Base-by-base conservation (phyloP, 495 filamentous ascomycete species). In the Lichina pygmaea region DNA sequence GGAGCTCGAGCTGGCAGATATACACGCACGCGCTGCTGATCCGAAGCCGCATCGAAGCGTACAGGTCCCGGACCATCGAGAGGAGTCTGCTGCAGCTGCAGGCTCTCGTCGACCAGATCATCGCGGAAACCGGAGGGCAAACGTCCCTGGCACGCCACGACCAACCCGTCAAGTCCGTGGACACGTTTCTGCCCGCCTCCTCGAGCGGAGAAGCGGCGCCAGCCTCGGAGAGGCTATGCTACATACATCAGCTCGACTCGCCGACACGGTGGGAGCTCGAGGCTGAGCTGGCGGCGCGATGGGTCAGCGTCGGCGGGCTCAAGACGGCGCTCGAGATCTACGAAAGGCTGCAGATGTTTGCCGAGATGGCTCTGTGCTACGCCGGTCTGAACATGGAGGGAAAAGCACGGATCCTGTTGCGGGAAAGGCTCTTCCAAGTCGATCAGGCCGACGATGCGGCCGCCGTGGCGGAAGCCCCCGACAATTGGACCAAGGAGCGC, bases 1-100 rank as follows among this genome's bases (percentile, higher is more conserved):
- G 85, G 42, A 78, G 79, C 50, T 84, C 83, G 3, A 95, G 95
- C 58, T 99, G 89, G 89, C 91, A 95, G 58, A 76, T 93, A 16
- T 95, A 99, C 55, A 94, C 89, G 0, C 82, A 94, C 54, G 89
- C 81, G 2, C 61, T 99, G 6, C 63, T 95, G 3, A 75, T 93
- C 6, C 71, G 89, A 40, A 86, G 81, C 54, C 67, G 89, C 4
- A 82, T 94, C 48, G 89, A 99, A 58, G 73, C 81, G 0, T 81
- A 85, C 55, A 70, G 68, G 47, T 79, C 83, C 33, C 67, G 89
- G 41, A 95, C 89, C 0, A 66, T 84, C 6, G 91, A 99, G 55
- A 65, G 89, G 47, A 75, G 85, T 7, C 73, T 99, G 3, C 63
- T 99, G 6, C 89, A 99, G 60, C 72, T 99, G 54, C 89, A 99